A percentile compares a stretch with the other conserved stretches of the same genome.
phyloP scores from a whole-genome alignment of 352 stramenopile genomes.

The Pythium periplocum region DNA sequence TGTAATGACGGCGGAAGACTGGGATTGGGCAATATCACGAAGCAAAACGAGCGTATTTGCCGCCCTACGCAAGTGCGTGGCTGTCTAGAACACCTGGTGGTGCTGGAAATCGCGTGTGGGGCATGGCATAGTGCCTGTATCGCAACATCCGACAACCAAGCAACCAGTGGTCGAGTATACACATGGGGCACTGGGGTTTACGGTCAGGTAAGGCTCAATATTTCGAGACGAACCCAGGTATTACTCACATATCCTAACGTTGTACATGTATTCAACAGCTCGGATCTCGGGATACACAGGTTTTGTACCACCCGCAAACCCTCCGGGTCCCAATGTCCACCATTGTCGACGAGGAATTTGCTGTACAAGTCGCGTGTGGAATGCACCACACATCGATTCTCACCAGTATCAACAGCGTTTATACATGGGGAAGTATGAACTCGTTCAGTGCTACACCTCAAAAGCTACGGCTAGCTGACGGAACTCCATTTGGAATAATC shows the following conservation, averaged over 20 bases:
- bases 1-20: slow-evolving; percentile 85
- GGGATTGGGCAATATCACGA: slow-evolving; percentile 18
- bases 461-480: slow-evolving; percentile 27
- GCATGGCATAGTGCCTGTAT: slow-evolving; percentile 74
- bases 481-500: slow-evolving; percentile 36
- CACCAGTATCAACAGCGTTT: slow-evolving; percentile 47
- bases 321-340: slow-evolving; percentile 29
- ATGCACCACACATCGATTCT: slow-evolving; percentile 61
- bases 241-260: not conserved
- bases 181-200: slow-evolving; percentile 75
- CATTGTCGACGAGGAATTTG: slow-evolving; percentile 35
- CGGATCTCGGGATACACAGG: slow-evolving; percentile 32
- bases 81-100: slow-evolving; percentile 22
- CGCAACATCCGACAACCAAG: slow-evolving; percentile 14
- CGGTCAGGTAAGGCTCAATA: slow-evolving; percentile 28
- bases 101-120: slow-evolving; percentile 59
- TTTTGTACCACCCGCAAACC: slow-evolving; percentile 35
- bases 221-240: not conserved
- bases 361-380: slow-evolving; percentile 43
- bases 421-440: slow-evolving; percentile 59
- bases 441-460: slow-evolving; percentile 34
- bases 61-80: slow-evolving; percentile 35
- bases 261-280: slow-evolving; percentile 22
- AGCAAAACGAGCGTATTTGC: slow-evolving; percentile 14
- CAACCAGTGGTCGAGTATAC: slow-evolving; percentile 33